A percentile compares a stretch with the other conserved stretches of the same genome.
phyloP scores from a whole-genome alignment of 495 filamentous ascomycete species.

The Penicillium longicatenatum region DNA sequence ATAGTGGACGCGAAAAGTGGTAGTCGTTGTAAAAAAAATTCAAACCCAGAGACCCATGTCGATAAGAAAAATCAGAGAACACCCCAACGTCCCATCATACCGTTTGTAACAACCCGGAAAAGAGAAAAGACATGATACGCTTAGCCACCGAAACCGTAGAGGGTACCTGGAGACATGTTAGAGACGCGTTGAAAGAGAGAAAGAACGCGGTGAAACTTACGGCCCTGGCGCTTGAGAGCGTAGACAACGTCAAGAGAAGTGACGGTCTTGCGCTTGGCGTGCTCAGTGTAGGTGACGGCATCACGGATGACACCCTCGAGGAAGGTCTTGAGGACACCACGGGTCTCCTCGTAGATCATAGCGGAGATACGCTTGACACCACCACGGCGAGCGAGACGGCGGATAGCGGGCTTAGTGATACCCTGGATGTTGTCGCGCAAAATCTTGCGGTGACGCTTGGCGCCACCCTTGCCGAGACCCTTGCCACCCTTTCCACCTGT shows the following conservation, averaged over 20 bases:
- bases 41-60: slow-evolving; percentile 56
- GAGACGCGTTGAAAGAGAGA: slow-evolving; percentile 14
- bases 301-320: slow-evolving; percentile 99
- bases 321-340: slow-evolving; percentile 99
- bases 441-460: slow-evolving; percentile 95
- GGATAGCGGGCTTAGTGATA: slow-evolving; percentile 99
- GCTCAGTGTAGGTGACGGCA: slow-evolving; percentile 98
- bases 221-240: slow-evolving; percentile 94
- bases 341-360: slow-evolving; percentile 99
- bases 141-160: slow-evolving; percentile 99
- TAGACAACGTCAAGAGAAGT: slow-evolving; percentile 97
- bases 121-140: slow-evolving; percentile 34
- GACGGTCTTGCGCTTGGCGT: slow-evolving; percentile 98
- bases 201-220: slow-evolving; percentile 43
- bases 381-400: slow-evolving; percentile 98
- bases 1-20: slow-evolving; percentile 48
- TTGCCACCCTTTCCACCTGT: slow-evolving; percentile 96
- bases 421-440: slow-evolving; percentile 98
- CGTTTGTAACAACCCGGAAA: slow-evolving; percentile 48
- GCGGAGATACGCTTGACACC: slow-evolving; percentile 99
- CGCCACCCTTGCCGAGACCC: slow-evolving; percentile 96
- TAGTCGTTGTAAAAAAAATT: slow-evolving; percentile 43
- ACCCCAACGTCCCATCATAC: slow-evolving; percentile 57
- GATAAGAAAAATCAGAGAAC: slow-evolving; percentile 51
- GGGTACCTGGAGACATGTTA: slow-evolving; percentile 57